Base-by-base conservation (phyloP, 129 eudicot genomes). In the Pulicaria dysenterica region DNA sequence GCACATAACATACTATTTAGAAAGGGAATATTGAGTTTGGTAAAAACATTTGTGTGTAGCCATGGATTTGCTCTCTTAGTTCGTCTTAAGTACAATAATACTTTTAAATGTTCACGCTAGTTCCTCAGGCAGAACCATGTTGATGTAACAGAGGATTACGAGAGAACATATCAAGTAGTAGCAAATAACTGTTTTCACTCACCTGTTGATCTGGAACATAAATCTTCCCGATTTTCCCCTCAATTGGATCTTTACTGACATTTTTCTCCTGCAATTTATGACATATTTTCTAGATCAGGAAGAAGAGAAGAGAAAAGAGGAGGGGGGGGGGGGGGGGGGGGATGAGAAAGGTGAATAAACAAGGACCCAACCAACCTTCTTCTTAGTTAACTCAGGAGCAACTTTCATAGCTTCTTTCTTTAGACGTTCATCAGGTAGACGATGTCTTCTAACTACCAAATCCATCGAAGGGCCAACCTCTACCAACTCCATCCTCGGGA, bases 401-500 rank as follows among this genome's bases (percentile, higher is more conserved):
- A 56, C 69, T 75, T 84, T 94, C 97, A 87, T 81, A 61, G 97
- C 86, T 83, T 90, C 97, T 64, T 88, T 94, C 82, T 68, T 81
- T 55, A 94, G 40, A 53, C 91, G 74, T 58, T 90, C 97, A 66
- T 88, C 90, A 69, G 99, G 97, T 41, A 73, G 82, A 74, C 97
- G 96, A 62, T 94, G 91, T 77, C 99, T 74, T 61, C 99, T 82
- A 53, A 88, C 83, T 31, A 94, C 89, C 86, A 94, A 79, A 85
- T 94, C 99, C 99, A 94, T 94, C 10, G 99, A 86, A 3, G 99
- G 99, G 47, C 99, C 97, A 55, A 90, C 99, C 80, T 94, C 99
- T 38, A 90, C 89, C 70, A 94, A 80, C 83, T 94, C 99, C 73
- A 94, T 85, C 62, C 80, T 84, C 3, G 97, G 99, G 9, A 94